Percentiles rank a stretch among this genome's conserved stretches.
phyloP scores from a whole-genome alignment of 805 yeast species.

The Ogataea thermomethanolica region DNA sequence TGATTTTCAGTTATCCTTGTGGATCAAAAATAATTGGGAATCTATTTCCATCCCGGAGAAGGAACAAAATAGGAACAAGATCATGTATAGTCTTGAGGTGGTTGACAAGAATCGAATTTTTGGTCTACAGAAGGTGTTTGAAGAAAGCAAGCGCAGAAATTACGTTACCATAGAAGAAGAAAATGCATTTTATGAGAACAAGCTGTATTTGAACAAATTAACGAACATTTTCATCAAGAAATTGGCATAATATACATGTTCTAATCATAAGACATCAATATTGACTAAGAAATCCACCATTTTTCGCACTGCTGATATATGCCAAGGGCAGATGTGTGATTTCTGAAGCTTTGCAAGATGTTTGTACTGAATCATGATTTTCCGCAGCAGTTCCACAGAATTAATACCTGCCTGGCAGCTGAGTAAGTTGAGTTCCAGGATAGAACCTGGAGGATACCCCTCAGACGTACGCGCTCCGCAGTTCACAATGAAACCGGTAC shows the following conservation, averaged over 20 bases:
- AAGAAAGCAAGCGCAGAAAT: conserved; percentile 5
- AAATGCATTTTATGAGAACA: not conserved
- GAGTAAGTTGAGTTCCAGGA: conserved; percentile 58
- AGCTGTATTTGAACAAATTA: conserved; percentile 1
- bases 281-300: conserved; percentile 58
- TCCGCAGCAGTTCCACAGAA: conserved; percentile 50
- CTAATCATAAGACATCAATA: conserved; percentile 39
- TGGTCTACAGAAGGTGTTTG: conserved; percentile 8
- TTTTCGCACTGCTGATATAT: conserved; percentile 63
- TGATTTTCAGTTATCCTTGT: conserved; percentile 15
- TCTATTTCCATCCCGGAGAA: not conserved
- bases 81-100: conserved; percentile 4
- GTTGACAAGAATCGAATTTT: conserved; percentile 9
- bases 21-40: conserved; percentile 16
- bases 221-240: conserved; percentile 5
- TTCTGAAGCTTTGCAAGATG: conserved; percentile 37
- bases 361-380: conserved; percentile 57
- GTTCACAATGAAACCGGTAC: conserved; percentile 64
- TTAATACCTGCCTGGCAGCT: conserved; percentile 72
- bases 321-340: conserved; percentile 56
- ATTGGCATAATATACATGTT: conserved; percentile 11
- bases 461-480: conserved; percentile 8
- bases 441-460: conserved; percentile 26
- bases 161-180: not conserved
- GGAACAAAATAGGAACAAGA: not conserved